Conservation (phyloP, 768 basidiomycete genomes). For the Rhodosporidiobolus sp. region DNA sequence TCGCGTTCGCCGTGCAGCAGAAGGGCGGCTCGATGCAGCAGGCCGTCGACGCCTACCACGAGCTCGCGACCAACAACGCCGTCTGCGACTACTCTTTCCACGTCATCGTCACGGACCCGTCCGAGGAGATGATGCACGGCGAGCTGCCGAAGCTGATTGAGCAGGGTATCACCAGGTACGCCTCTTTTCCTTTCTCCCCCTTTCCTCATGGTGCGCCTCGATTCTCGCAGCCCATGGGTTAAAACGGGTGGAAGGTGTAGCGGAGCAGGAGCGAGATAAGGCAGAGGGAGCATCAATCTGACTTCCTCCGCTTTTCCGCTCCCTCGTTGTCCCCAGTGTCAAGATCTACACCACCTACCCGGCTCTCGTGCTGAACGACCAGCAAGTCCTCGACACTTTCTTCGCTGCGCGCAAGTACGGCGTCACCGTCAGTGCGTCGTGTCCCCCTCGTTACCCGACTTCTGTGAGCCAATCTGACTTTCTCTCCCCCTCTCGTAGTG, state of each 20-base stretch:
- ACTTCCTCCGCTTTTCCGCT: neutral
- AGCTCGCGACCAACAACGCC: slow-evolving; percentile 45
- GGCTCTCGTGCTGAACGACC: slow-evolving; percentile 48
- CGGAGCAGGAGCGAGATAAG: no score
- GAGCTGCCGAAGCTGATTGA: slow-evolving; percentile 49
- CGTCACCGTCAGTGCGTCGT: slow-evolving; percentile 42
- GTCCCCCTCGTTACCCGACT: neutral
- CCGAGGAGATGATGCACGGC: slow-evolving; percentile 46
- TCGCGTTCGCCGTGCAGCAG: slow-evolving; percentile 50
- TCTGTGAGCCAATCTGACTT: neutral
- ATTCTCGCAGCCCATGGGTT: no score
- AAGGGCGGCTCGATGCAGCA: slow-evolving; percentile 41
- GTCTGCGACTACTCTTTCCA: slow-evolving; percentile 50
- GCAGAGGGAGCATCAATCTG: no score
- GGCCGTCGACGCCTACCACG: slow-evolving; percentile 49
- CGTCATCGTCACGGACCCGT: slow-evolving; percentile 50
- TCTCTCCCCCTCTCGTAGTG: slow-evolving; percentile 21
- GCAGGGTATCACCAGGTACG: slow-evolving; percentile 47
- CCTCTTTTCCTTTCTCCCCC: neutral
- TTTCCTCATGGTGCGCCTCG: no score
- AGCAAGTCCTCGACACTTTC: slow-evolving; percentile 48
- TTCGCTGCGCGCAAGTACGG: slow-evolving; percentile 46
- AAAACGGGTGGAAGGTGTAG: no score
- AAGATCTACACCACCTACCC: slow-evolving; percentile 52
- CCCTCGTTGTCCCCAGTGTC: no score